Evolutionary conservation across 768 basidiomycete genomes (phyloP).

Genomic region (Phaeotremella fagi): DNA sequence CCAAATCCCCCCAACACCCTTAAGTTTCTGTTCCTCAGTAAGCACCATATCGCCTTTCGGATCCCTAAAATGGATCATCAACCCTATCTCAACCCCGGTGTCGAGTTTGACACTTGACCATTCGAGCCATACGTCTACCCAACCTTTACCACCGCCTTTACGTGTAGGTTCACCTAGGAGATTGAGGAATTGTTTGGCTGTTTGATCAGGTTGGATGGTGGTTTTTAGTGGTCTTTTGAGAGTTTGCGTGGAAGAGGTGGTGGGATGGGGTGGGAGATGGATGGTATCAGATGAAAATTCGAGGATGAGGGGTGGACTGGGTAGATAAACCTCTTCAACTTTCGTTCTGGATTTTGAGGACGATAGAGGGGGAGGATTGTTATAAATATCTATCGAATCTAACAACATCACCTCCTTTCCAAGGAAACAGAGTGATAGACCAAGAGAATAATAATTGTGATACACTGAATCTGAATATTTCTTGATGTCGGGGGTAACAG

Average conservation of each 20-base stretch:
- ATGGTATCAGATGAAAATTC: slow-evolving; percentile 16
- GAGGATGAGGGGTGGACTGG: slow-evolving; percentile 56
- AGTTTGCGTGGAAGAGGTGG: too few species aligned
- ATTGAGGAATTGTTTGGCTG: slow-evolving; percentile 72
- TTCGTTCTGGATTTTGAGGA: slow-evolving; percentile 50
- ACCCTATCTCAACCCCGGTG: slow-evolving; percentile 13
- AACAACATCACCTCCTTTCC: slow-evolving; percentile 59
- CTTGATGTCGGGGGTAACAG: slow-evolving; percentile 62
- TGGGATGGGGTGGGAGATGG: slow-evolving; percentile 5
- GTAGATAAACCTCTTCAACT: slow-evolving; percentile 52
- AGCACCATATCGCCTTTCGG: slow-evolving; percentile 25
- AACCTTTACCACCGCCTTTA: slow-evolving; percentile 84
- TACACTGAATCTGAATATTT: slow-evolving; percentile 78
- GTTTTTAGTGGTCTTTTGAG: not conserved
- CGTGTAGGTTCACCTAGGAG: slow-evolving; percentile 77
- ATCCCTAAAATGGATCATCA: slow-evolving; percentile 41
- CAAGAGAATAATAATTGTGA: slow-evolving; percentile 74
- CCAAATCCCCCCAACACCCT: slow-evolving; percentile 43
- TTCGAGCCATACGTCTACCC: slow-evolving; percentile 89
- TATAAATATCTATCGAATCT: slow-evolving; percentile 80
- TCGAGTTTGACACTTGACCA: slow-evolving; percentile 69
- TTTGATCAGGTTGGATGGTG: slow-evolving; percentile 52
- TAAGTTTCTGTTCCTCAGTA: slow-evolving; percentile 29
- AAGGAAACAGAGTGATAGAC: slow-evolving; percentile 72
- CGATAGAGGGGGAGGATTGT: slow-evolving; percentile 43